Evolutionary conservation across 441 rosid species (phyloP).

Genomic region (Hypseocharis bilobata): DNA sequence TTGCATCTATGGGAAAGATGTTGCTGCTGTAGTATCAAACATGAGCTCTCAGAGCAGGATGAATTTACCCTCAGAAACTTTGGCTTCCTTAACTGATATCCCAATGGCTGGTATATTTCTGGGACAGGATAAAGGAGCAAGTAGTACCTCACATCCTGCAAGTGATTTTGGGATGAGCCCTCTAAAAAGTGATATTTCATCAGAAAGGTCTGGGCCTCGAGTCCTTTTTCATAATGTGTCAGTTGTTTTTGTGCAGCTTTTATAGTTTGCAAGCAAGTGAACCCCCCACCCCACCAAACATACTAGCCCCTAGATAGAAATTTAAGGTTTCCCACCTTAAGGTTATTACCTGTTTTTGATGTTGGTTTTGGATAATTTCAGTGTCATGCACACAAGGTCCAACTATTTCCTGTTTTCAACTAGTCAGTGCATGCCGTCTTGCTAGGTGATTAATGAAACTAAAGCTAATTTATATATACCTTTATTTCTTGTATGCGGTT

Average conservation of each 20-base stretch:
- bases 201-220: conserved; percentile 33
- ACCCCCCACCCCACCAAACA: neutral
- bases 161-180: conserved; percentile 25
- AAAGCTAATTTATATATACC: neutral
- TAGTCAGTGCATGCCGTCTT: neutral
- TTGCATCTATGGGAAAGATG: conserved; percentile 39
- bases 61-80: conserved; percentile 30
- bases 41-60: conserved; percentile 22
- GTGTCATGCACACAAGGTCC: neutral
- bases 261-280: neutral
- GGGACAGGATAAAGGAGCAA: conserved; percentile 21
- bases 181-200: conserved; percentile 22
- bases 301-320: neutral
- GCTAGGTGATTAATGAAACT: neutral
- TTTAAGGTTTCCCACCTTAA: neutral
- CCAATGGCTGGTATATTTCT: conserved; percentile 25
- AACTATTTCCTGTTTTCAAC: neutral
- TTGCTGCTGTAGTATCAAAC: conserved; percentile 30
- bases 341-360: too few species aligned
- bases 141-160: conserved; percentile 25
- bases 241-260: neutral
- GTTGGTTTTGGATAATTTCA: neutral
- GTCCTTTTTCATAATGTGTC: neutral
- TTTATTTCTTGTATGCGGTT: neutral
- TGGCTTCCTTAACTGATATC: conserved; percentile 26